Conservation (phyloP, 2,329 filamentous ascomycete species). For the Pseudocercospora fuligena region DNA sequence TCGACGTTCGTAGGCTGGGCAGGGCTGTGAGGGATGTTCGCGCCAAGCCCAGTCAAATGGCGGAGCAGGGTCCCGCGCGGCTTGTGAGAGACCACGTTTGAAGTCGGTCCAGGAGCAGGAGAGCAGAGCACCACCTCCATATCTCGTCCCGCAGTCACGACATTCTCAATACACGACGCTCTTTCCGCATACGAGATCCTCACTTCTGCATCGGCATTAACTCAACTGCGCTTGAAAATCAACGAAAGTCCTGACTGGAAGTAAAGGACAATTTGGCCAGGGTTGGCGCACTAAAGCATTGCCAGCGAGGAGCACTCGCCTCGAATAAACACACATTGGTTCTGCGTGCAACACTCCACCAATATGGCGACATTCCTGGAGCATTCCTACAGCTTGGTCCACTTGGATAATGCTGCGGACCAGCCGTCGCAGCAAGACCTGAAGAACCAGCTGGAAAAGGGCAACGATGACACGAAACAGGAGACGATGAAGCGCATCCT, state of each 20-base stretch:
- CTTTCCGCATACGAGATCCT: slow-evolving; percentile 15
- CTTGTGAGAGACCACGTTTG: slow-evolving; percentile 13
- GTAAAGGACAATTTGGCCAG: slow-evolving; percentile 23
- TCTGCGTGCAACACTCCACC: slow-evolving; percentile 32
- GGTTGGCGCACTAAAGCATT: slow-evolving; percentile 36
- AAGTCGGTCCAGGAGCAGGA: slow-evolving; percentile 9
- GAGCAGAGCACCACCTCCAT: neutral
- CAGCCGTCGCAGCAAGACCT: slow-evolving; percentile 88
- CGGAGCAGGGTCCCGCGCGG: neutral
- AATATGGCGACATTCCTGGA: slow-evolving; percentile 95
- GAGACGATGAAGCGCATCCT: slow-evolving; percentile 85
- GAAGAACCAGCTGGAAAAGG: slow-evolving; percentile 63
- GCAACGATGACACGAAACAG: slow-evolving; percentile 45
- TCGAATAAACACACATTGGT: slow-evolving; percentile 15
- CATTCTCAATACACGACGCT: neutral
- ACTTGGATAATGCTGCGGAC: slow-evolving; percentile 95
- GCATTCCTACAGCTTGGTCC: slow-evolving; percentile 93
- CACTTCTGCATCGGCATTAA: slow-evolving; percentile 3
- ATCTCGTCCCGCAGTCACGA: neutral
- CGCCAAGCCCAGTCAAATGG: slow-evolving; percentile 6
- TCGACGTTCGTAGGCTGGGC: neutral
- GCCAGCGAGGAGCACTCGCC: slow-evolving; percentile 38
- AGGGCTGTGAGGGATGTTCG: slow-evolving; percentile 1
- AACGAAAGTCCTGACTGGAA: neutral
- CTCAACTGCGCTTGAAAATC: neutral